These are phyloP conservation scores for Yamadazyma jaroonii DNA, from an alignment of 1,139 yeast genomes.

Conservation along the genomic window DNA sequence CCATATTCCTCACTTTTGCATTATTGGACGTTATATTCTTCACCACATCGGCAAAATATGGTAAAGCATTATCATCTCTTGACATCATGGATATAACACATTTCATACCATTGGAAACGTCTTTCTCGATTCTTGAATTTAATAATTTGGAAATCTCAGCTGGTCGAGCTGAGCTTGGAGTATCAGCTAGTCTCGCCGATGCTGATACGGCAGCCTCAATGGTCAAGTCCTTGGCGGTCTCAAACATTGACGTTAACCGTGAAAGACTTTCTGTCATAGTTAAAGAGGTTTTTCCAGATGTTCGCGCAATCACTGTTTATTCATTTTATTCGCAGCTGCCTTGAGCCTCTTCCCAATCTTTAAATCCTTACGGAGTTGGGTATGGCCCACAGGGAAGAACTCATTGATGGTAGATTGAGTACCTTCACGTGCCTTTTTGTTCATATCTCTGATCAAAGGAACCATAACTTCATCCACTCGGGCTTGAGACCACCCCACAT, in stretches of 20 bases:
- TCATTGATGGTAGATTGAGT: constrained; percentile 57
- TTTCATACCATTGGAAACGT: constrained; percentile 72
- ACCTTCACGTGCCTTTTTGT: constrained; percentile 53
- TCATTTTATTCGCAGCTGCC: constrained; percentile 54
- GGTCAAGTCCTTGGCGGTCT: constrained; percentile 77
- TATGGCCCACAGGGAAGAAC: constrained; percentile 54
- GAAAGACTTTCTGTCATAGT: constrained; percentile 43
- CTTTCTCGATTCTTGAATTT: constrained; percentile 70
- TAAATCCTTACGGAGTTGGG: constrained; percentile 42
- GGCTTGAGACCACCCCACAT: constrained; percentile 80
- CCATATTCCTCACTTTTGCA: constrained; percentile 69
- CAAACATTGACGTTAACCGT: constrained; percentile 50
- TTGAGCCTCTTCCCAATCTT: constrained; percentile 58
- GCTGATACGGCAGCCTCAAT: constrained; percentile 83
- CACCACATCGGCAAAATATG: constrained; percentile 82
- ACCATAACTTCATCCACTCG: constrained; percentile 80
- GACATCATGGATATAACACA: constrained; percentile 68
- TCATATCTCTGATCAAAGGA: constrained; percentile 84
- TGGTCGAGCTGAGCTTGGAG: constrained; percentile 52
- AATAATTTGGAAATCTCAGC: constrained; percentile 65
- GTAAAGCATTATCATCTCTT: constrained; percentile 58
- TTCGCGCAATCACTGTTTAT: constrained; percentile 8
- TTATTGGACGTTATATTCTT: constrained; percentile 79
- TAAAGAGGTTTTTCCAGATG: not conserved
- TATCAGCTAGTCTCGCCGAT: constrained; percentile 59